These are phyloP conservation scores for Monosporascus sp. DNA, from an alignment of 2,329 filamentous ascomycete genomes.

Conservation along the genomic window DNA sequence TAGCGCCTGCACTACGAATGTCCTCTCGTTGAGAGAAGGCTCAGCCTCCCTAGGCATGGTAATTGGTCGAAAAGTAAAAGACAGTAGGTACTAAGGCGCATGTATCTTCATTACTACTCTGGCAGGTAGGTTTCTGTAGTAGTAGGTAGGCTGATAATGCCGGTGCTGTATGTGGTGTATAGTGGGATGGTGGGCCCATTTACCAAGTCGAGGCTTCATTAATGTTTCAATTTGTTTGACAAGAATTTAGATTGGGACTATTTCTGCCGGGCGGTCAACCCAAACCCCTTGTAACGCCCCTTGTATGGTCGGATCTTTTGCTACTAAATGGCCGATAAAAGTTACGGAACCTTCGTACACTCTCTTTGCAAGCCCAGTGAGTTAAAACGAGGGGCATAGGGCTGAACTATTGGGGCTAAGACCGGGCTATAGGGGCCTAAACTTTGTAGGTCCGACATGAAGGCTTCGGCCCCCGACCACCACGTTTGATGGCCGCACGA, in stretches of 20 bases:
- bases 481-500: too few relatives aligned
- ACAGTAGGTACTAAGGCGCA: slow-evolving; percentile 5
- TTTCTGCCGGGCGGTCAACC: slow-evolving; percentile 48
- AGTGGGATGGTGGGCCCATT: slow-evolving; percentile 16
- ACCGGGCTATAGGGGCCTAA: too few relatives aligned
- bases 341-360: too few relatives aligned
- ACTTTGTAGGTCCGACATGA: too few relatives aligned
- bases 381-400: too few relatives aligned
- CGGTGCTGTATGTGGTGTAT: neutral
- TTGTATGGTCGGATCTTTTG: slow-evolving; percentile 7
- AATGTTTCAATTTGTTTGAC: slow-evolving; percentile 4
- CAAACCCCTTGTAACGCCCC: slow-evolving; percentile 12
- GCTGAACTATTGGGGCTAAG: too few relatives aligned
- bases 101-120: slow-evolving; percentile 13
- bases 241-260: slow-evolving; percentile 19
- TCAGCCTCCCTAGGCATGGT: slow-evolving; percentile 89
- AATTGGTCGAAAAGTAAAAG: slow-evolving; percentile 9
- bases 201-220: slow-evolving; percentile 10
- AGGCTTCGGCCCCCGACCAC: too few relatives aligned
- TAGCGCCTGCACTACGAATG: slow-evolving; percentile 79
- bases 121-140: neutral
- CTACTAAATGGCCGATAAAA: slow-evolving; percentile 5
- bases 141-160: neutral
- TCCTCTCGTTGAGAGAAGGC: slow-evolving; percentile 81
- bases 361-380: too few relatives aligned